A percentile compares a stretch with the other conserved stretches of the same genome.
Evolutionary conservation across 176 grass and related monocot genomes (phyloP).

Genomic region (Lolium perenne): DNA sequence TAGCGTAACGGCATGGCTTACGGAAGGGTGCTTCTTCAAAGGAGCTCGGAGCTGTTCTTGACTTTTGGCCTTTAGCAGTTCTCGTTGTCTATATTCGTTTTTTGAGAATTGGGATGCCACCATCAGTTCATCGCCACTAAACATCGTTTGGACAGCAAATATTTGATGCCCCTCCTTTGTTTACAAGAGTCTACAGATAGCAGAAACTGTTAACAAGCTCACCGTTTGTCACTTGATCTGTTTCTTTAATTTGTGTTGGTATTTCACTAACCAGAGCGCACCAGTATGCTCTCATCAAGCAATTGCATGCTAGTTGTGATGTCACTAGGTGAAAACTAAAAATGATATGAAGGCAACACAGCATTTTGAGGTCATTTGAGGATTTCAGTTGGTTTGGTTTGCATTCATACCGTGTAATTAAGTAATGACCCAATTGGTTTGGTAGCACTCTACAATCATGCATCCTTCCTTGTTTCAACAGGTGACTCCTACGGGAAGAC

Average conservation of each 20-base stretch:
- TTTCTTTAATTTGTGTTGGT: not conserved
- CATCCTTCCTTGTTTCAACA: conserved; percentile 16
- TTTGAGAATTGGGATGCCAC: not conserved
- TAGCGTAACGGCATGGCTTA: not conserved
- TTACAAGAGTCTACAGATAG: not conserved
- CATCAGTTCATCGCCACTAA: not conserved
- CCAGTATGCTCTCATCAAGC: not conserved
- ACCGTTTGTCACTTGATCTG: not conserved
- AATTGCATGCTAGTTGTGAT: not conserved
- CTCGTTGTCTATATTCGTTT: conserved; percentile 15
- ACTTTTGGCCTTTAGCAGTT: not conserved
- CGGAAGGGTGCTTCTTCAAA: not conserved
- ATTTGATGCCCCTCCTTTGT: not conserved
- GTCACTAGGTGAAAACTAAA: not conserved
- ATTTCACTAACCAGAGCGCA: not conserved
- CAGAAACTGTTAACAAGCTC: conserved; percentile 2
- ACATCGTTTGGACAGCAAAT: not conserved
- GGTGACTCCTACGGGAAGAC: conserved; percentile 34
- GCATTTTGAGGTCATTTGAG: not conserved
- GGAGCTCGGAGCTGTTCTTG: not conserved
- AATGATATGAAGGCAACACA: not conserved
- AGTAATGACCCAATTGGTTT: not conserved
- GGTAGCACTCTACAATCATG: not conserved
- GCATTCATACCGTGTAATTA: not conserved
- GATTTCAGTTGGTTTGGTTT: not conserved